Evolutionary conservation across 371 early-diverging fungal genomes (phyloP).

Genomic region (Syncephalastrum sp.): DNA sequence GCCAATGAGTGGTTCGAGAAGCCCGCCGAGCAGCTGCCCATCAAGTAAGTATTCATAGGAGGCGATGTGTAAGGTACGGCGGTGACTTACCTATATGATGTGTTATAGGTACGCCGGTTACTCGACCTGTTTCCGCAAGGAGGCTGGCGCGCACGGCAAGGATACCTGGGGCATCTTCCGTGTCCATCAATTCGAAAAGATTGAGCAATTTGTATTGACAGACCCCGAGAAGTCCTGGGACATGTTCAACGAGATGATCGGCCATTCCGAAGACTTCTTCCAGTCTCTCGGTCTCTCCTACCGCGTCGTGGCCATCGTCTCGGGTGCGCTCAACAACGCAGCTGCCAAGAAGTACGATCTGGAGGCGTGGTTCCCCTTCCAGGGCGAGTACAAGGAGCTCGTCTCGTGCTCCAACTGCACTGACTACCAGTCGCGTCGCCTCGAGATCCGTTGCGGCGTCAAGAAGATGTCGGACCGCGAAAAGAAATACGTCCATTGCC

Average conservation of each 20-base stretch:
- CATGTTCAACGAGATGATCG: conserved; percentile 98
- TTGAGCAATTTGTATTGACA: conserved; percentile 99
- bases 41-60: conserved; percentile 59
- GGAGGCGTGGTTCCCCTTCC: conserved; percentile 99
- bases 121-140: conserved; percentile 99
- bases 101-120: conserved; percentile 84
- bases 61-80: neutral
- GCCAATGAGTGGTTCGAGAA: conserved; percentile 96
- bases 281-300: conserved; percentile 94
- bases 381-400: conserved; percentile 98
- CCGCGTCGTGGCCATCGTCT: conserved; percentile 94
- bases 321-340: conserved; percentile 99
- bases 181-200: conserved; percentile 99
- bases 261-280: conserved; percentile 95
- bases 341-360: conserved; percentile 99
- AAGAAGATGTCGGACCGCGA: conserved; percentile 96
- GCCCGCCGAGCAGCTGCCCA: conserved; percentile 87
- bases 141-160: conserved; percentile 99
- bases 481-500: conserved; percentile 98
- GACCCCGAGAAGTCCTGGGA: conserved; percentile 98
- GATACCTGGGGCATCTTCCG: conserved; percentile 99
- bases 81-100: neutral
- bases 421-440: conserved; percentile 94
- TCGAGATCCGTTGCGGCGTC: conserved; percentile 97
- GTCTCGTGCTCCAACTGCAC: conserved; percentile 99